phyloP scores from a whole-genome alignment of 495 filamentous ascomycete species.

The Xylaria palmicola region DNA sequence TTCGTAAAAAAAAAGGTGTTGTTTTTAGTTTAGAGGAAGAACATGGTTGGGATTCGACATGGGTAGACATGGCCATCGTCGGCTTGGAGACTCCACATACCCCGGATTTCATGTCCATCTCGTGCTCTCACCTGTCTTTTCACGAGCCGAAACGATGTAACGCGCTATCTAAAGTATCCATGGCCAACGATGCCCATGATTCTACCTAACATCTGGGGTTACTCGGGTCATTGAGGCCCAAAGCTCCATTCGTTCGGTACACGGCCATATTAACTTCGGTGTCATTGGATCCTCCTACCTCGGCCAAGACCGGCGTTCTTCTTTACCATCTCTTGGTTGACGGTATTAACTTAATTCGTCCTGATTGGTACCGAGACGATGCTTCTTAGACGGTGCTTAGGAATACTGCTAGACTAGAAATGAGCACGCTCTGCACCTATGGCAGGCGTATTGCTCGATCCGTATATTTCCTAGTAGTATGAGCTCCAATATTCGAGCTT shows the following conservation, averaged over 20 bases:
- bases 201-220: not conserved
- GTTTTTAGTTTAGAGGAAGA: too few species aligned
- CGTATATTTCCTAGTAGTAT: too few species aligned
- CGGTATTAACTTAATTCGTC: too few species aligned
- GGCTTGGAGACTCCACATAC: not conserved
- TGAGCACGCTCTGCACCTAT: too few species aligned
- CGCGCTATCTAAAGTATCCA: not conserved
- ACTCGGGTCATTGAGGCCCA: not conserved
- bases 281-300: too few species aligned
- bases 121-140: not conserved
- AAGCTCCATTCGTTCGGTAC: not conserved
- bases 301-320: not conserved
- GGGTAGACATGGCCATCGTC: not conserved
- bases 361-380: too few species aligned
- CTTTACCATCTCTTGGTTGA: not conserved
- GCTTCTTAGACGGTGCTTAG: too few species aligned
- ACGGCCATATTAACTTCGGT: not conserved
- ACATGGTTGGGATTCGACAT: too few species aligned
- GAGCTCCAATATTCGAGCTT: too few species aligned
- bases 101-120: not conserved
- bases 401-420: too few species aligned
- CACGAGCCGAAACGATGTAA: not conserved
- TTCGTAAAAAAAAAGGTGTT: too few species aligned
- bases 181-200: not conserved
- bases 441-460: too few species aligned